Evolutionary conservation across 2,329 filamentous ascomycete genomes (phyloP), one percentile per base, ranked within the genome.

Genomic region (Microcera coccophila): DNA sequence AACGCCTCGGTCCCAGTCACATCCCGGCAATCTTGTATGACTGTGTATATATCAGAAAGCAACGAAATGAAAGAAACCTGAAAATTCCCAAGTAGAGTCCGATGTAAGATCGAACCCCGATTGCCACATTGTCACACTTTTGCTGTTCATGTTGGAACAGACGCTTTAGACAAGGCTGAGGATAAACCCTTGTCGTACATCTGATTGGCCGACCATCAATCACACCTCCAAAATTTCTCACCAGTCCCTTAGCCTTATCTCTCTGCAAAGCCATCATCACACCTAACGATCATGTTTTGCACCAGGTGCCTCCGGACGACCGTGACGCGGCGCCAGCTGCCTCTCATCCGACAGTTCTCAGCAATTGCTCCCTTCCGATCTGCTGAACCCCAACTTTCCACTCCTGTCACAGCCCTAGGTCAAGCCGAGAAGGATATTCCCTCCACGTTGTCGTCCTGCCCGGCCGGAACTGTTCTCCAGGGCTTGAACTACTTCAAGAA

Each of bases 401-500:
- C 60, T 22, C 67, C 61, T 31, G 54, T 57, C 38, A 59, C 58
- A 41, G 55, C 59, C 26, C 49, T 56, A 11, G 63, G 64, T 40
- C 61, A 68, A 22, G 46, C 54, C 16, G 48, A 54, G n/a, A 58
- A 59, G 51, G 55, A 52, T 31, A 52, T 64, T 19, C 44, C 62
- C 40, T 55, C 60, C 32, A 26, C 57, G 49, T 52, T 62, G 45
- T 81, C 77, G 7, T 75, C 74, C 20, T 83, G 85, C 55, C 70
- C 75, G 3, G 79, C 82, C 4, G 88, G 88, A 24, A 88, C 84
- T 12, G 68, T 81, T 12, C 71, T 94, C 32, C 81, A 73, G 42
- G 87, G 87, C 1, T 70, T 94, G 42, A 91, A 89, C 65, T 91
- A 85, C 66, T 67, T 83, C 59, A 93, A 93, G 71, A 80, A 78